Percentiles rank a stretch among this genome's conserved stretches.
phyloP scores from a whole-genome alignment of 2,329 filamentous ascomycete genomes.

The Botrytis elliptica region DNA sequence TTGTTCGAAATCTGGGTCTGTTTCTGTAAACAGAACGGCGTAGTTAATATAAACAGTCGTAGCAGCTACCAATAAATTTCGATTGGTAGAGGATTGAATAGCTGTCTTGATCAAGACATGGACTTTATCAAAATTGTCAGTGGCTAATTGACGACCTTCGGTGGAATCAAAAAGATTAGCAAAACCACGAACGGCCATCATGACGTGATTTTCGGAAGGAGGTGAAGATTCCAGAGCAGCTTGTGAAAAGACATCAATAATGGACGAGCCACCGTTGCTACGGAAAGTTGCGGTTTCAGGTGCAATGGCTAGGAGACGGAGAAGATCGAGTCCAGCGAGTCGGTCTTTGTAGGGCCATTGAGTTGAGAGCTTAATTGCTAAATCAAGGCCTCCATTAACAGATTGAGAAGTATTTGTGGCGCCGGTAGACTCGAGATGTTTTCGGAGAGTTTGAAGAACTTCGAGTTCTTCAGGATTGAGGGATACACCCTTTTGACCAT shows the following conservation, averaged over 20 bases:
- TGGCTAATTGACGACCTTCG: constrained; percentile 65
- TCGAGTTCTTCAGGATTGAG: constrained; percentile 71
- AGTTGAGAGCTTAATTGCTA: constrained; percentile 71
- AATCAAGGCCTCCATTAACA: constrained; percentile 56
- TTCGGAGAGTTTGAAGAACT: constrained; percentile 58
- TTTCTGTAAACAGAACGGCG: constrained; percentile 64
- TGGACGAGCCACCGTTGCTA: constrained; percentile 52
- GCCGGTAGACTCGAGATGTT: constrained; percentile 58
- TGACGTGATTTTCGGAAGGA: constrained; percentile 74
- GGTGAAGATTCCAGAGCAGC: constrained; percentile 57
- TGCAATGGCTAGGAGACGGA: constrained; percentile 76
- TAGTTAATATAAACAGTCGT: constrained; percentile 85
- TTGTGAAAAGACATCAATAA: constrained; percentile 59
- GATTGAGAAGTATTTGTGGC: constrained; percentile 42
- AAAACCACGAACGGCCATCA: constrained; percentile 80
- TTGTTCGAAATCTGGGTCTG: constrained; percentile 42
- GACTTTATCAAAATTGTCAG: constrained; percentile 54
- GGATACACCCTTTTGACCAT: constrained; percentile 70
- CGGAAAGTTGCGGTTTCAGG: constrained; percentile 63
- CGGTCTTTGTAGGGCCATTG: constrained; percentile 79
- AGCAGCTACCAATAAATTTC: constrained; percentile 78
- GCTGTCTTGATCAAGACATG: constrained; percentile 53
- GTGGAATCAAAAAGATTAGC: constrained; percentile 80
- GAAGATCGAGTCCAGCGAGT: constrained; percentile 79
- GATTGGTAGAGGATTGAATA: constrained; percentile 66